Conservation (phyloP, 148 eudicot species). For the Spergularia bocconei region DNA sequence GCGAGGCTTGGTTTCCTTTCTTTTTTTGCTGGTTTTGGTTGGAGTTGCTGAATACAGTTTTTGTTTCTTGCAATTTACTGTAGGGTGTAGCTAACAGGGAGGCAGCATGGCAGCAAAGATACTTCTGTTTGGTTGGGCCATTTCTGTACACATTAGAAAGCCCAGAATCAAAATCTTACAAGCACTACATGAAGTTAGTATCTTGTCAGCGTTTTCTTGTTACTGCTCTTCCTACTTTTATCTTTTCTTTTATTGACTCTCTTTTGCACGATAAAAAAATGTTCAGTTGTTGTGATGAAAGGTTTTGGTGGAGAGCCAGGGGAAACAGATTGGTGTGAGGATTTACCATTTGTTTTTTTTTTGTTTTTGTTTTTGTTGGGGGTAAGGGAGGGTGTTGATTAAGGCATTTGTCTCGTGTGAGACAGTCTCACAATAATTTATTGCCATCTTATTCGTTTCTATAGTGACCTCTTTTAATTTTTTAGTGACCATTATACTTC, state of each 20-base stretch:
- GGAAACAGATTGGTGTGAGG: not conserved
- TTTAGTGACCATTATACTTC: no score
- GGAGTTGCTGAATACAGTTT: not conserved
- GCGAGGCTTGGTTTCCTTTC: conserved; percentile 3
- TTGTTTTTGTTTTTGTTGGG: no score
- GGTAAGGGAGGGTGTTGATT: no score
- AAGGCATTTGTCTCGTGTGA: no score
- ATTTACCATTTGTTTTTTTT: no score
- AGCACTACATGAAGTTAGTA: conserved; percentile 70
- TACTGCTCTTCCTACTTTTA: conserved; percentile 7
- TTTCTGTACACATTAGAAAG: conserved; percentile 75
- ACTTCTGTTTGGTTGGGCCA: conserved; percentile 83
- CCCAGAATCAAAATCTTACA: conserved; percentile 77
- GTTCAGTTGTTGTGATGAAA: not conserved
- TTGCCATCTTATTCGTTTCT: no score
- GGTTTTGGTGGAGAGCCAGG: not conserved
- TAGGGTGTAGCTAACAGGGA: conserved; percentile 95
- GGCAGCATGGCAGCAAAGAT: conserved; percentile 92
- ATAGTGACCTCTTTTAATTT: no score
- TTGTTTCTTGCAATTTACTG: conserved; percentile 21
- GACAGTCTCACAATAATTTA: no score
- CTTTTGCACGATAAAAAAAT: not conserved
- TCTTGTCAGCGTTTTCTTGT: not conserved
- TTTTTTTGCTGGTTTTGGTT: not conserved
- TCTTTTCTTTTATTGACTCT: not conserved